These are phyloP conservation scores for Hordeum marinum DNA, from an alignment of 176 grass and related monocot genomes.

Conservation along the genomic window DNA sequence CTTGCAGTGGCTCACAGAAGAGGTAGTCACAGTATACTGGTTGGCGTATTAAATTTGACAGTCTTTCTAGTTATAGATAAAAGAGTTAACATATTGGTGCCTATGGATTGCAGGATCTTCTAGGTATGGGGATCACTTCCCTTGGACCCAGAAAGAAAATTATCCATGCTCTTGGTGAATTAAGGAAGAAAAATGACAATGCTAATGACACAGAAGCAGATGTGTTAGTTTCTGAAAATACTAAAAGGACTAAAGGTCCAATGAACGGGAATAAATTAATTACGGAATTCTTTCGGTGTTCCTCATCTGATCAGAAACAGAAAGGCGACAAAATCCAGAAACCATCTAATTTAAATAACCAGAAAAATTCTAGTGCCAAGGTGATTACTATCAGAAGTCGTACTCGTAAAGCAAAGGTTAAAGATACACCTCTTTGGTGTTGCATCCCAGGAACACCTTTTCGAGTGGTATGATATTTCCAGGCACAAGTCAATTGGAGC, in stretches of 20 bases:
- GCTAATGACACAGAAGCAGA: constrained; percentile 31
- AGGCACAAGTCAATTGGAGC: not conserved
- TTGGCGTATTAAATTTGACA: not conserved
- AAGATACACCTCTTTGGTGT: constrained; percentile 81
- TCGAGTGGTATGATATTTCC: constrained; percentile 70
- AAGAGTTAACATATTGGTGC: constrained; percentile 29
- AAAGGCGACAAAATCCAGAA: constrained; percentile 24
- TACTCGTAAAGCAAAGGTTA: constrained; percentile 50
- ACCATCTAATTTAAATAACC: constrained; percentile 29
- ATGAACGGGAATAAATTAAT: constrained; percentile 84
- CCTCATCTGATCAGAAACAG: constrained; percentile 40
- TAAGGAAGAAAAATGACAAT: constrained; percentile 51
- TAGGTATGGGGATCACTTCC: constrained; percentile 69
- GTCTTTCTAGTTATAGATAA: not conserved
- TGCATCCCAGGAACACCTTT: constrained; percentile 87
- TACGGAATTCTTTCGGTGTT: constrained; percentile 71
- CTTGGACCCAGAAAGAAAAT: constrained; percentile 94
- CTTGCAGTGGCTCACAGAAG: constrained; percentile 87
- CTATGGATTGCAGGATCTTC: constrained; percentile 66
- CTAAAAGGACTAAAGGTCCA: constrained; percentile 38
- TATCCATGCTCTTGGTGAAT: constrained; percentile 54
- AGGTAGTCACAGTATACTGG: constrained; percentile 24
- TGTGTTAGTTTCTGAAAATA: constrained; percentile 34
- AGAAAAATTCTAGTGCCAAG: constrained; percentile 40
- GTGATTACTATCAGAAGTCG: constrained; percentile 23